Base-by-base conservation (phyloP, 2,329 filamentous ascomycete genomes). In the Dactylellina sp. region DNA sequence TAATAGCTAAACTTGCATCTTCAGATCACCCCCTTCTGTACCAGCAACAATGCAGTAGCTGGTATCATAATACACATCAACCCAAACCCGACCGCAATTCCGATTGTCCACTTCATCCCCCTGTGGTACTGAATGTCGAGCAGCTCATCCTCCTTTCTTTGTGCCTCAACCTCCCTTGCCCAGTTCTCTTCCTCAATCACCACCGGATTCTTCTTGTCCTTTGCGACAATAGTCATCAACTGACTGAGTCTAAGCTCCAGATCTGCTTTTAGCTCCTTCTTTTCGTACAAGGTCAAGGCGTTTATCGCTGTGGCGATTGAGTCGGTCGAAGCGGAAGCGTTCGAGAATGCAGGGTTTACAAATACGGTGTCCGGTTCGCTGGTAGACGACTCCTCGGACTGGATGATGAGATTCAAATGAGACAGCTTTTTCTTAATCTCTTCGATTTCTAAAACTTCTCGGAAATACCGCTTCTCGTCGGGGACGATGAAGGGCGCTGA, bases 91-190 rank as follows among this genome's bases (percentile, higher is more conserved):
- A 72, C 44, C 1, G 68, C 68, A n/a, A 72, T 47, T 6, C 68
- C 68, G 18, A 72, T 56, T n/a, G 68, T 72, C 68, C 68, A 72
- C 18, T 72, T 72, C 60, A 72, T 65, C n/a, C 68, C 68, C 12
- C 68, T 39, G 25, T 65, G 37, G n/a, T 65, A 65, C 46, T 72
- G 68, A 18, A 53, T 16, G 24, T 72, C 68, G 2, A 65, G 22
- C 16, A 47, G 32, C 9, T 72, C 68, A 9, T 72, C 68, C 14
- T 72, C 68, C 16, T 52, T 62, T 16, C 60, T 59, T 16, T 72
- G 68, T 14, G 60, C 60, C 40, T 72, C 68, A 20, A 72, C 60
- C 44, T 72, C 68, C 3, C 68, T 59, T 18, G 47, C 42, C 25
- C 59, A 40, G 28, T 72, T 63, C 44, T 72, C 68, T 32, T 72